Conservation (phyloP, 495 filamentous ascomycete genomes). For the Parmelia sp. region DNA sequence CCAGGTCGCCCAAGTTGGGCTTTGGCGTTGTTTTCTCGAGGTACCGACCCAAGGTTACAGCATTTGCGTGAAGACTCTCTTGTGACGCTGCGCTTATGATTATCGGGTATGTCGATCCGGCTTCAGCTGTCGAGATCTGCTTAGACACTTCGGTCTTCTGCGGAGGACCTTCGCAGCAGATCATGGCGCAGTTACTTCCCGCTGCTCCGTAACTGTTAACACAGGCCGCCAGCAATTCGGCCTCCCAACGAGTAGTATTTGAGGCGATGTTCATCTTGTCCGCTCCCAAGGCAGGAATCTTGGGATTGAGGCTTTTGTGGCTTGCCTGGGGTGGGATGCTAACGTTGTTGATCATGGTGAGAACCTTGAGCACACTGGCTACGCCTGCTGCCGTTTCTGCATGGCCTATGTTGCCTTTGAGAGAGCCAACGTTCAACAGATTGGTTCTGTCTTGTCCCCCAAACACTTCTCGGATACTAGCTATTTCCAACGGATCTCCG, state of each 20-base stretch:
- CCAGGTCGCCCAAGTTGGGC: constrained; percentile 18
- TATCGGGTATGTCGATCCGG: constrained; percentile 16
- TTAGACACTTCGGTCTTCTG: constrained; percentile 9
- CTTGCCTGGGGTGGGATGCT: constrained; percentile 38
- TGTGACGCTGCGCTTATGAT: constrained; percentile 22
- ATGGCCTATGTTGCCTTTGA: constrained; percentile 41
- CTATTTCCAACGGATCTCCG: constrained; percentile 35
- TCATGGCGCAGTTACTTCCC: constrained; percentile 38
- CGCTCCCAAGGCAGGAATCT: constrained; percentile 23
- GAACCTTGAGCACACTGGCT: constrained; percentile 31
- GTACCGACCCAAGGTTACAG: constrained; percentile 12
- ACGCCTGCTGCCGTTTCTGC: constrained; percentile 34
- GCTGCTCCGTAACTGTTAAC: constrained; percentile 47
- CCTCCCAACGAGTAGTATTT: constrained; percentile 24
- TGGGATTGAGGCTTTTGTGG: constrained; percentile 38
- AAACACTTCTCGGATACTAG: constrained; percentile 36
- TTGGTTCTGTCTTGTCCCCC: constrained; percentile 41
- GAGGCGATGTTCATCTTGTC: constrained; percentile 37
- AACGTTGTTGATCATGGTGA: constrained; percentile 32
- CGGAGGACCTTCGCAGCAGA: constrained; percentile 9
- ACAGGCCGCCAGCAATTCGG: constrained; percentile 24
- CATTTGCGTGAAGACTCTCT: constrained; percentile 21
- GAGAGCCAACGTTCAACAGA: constrained; percentile 31
- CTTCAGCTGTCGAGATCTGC: constrained; percentile 5
- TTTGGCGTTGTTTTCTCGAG: constrained; percentile 4